A percentile compares a stretch with the other conserved stretches of the same genome.
Evolutionary conservation across 208 protist species (phyloP).

Genomic region (Acanthamoeba culbertsoni): DNA sequence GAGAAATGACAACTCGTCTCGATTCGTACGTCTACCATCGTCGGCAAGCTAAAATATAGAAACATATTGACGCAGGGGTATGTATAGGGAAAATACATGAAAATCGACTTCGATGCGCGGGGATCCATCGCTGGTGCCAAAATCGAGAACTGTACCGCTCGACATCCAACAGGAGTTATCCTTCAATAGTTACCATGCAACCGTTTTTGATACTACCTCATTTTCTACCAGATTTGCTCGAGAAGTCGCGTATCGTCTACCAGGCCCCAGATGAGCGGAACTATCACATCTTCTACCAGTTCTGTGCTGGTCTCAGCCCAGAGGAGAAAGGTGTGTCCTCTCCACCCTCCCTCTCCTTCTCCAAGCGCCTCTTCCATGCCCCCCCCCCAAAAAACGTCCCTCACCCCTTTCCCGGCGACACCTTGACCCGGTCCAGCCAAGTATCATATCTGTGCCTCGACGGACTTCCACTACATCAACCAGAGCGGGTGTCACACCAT

Average conservation of each 20-base stretch:
- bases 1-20: constrained; percentile 62
- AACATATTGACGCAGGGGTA: too few relatives aligned
- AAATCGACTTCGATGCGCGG: constrained; percentile 57
- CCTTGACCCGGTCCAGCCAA: neutral
- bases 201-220: neutral
- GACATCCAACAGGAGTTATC: too few relatives aligned
- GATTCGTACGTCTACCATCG: constrained; percentile 61
- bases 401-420: too few relatives aligned
- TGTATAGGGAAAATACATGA: constrained; percentile 62
- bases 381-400: neutral
- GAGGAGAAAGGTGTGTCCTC: constrained; percentile 38
- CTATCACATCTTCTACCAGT: constrained; percentile 96
- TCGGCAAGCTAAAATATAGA: too few relatives aligned
- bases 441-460: constrained; percentile 61
- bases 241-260: constrained; percentile 72
- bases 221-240: neutral
- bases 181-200: too few relatives aligned
- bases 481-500: constrained; percentile 77
- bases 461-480: constrained; percentile 83
- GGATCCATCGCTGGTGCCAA: constrained; percentile 54
- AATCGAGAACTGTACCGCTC: constrained; percentile 63
- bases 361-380: neutral
- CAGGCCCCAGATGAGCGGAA: constrained; percentile 89
- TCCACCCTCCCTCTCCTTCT: neutral
- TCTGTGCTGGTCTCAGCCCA: constrained; percentile 2